A percentile compares a stretch with the other conserved stretches of the same genome.
Evolutionary conservation across 164 flowering plant species (phyloP).

Genomic region (Piper betle): DNA sequence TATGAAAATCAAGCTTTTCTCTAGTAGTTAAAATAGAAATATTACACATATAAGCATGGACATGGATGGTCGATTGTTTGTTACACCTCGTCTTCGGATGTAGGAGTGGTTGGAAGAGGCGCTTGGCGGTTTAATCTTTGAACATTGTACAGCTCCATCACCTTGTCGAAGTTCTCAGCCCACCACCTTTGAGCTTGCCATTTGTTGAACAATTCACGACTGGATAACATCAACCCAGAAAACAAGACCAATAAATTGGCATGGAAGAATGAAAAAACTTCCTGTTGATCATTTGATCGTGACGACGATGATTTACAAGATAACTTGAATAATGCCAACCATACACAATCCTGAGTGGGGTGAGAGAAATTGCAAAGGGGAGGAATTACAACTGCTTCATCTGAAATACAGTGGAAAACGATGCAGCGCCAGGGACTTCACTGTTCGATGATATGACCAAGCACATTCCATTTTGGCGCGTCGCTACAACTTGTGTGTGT

Average conservation of each 20-base stretch:
- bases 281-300: too few species aligned
- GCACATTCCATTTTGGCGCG: too few species aligned
- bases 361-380: too few species aligned
- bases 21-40: neutral
- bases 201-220: conserved; percentile 94
- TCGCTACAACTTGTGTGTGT: too few species aligned
- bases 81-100: conserved; percentile 75
- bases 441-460: too few species aligned
- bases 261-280: too few species aligned
- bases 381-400: too few species aligned
- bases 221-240: conserved; percentile 15
- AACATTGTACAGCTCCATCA: conserved; percentile 95
- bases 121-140: conserved; percentile 62
- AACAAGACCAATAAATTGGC: neutral
- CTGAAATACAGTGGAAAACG: too few species aligned
- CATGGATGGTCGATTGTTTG: neutral
- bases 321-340: too few species aligned
- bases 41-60: neutral
- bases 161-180: conserved; percentile 91
- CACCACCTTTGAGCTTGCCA: conserved; percentile 99
- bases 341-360: too few species aligned
- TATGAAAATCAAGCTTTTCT: neutral
- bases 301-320: too few species aligned
- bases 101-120: conserved; percentile 59
- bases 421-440: too few species aligned